These are phyloP conservation scores for Salix arbutifolia DNA, from an alignment of 345 rosid species.

Conservation along the genomic window DNA sequence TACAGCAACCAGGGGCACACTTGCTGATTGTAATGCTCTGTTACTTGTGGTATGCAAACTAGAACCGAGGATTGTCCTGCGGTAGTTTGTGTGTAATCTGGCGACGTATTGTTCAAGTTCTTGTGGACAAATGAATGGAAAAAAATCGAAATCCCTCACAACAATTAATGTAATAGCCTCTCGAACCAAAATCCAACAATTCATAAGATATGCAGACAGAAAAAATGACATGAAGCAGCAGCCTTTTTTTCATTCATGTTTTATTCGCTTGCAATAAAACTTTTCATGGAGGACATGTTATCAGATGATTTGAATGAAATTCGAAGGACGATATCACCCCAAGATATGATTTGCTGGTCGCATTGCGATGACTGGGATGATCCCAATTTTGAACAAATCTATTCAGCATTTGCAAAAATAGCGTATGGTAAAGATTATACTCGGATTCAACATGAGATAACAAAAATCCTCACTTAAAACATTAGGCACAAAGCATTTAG, in stretches of 20 bases:
- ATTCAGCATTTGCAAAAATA: not conserved
- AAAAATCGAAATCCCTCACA: too few relatives aligned
- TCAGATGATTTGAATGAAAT: not conserved
- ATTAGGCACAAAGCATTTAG: constrained; percentile 20
- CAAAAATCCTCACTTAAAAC: not conserved
- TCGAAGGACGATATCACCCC: not conserved
- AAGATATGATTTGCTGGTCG: not conserved
- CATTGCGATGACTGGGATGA: not conserved
- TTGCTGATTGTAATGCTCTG: not conserved
- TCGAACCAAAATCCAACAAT: too few relatives aligned
- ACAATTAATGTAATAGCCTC: too few relatives aligned
- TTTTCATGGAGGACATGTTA: too few relatives aligned
- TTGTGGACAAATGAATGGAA: too few relatives aligned
- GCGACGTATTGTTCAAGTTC: too few relatives aligned
- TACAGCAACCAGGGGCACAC: not conserved
- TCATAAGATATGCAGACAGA: too few relatives aligned
- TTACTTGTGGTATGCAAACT: not conserved
- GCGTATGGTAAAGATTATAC: not conserved
- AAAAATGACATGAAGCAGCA: too few relatives aligned
- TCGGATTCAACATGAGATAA: not conserved
- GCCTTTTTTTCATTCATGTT: too few relatives aligned
- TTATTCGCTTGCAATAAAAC: too few relatives aligned
- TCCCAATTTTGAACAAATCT: not conserved
- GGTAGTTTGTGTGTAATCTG: not conserved
- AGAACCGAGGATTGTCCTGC: not conserved